Evolutionary conservation across 129 eudicot genomes (phyloP).

Genomic region (Calendula officinalis): DNA sequence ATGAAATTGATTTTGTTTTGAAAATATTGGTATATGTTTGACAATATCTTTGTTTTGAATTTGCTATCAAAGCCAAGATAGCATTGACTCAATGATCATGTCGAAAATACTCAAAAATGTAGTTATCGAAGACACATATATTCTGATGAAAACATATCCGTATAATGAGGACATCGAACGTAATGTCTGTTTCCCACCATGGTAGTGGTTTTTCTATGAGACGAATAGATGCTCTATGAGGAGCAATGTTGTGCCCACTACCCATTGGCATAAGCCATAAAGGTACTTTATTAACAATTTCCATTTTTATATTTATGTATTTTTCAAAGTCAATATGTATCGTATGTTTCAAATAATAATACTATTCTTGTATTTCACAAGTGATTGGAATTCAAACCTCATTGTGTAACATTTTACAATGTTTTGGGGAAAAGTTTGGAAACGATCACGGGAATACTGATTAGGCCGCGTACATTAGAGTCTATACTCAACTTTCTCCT

Average conservation of each 20-base stretch:
- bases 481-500: no score
- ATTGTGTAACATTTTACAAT: no score
- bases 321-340: slow-evolving; percentile 19
- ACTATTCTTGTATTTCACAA: not conserved
- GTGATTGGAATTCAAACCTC: no score
- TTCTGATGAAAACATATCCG: slow-evolving; percentile 9
- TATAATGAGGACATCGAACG: slow-evolving; percentile 1
- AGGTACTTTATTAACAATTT: slow-evolving; percentile 15
- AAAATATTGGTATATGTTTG: not conserved
- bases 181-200: slow-evolving; percentile 29
- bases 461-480: no score
- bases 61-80: not conserved
- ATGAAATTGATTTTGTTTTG: not conserved
- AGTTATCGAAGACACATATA: not conserved
- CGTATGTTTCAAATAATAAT: not conserved
- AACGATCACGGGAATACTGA: no score
- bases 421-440: no score
- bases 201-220: slow-evolving; percentile 19
- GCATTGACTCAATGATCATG: not conserved
- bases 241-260: slow-evolving; percentile 28
- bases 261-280: slow-evolving; percentile 10
- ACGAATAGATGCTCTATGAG: slow-evolving; percentile 26
- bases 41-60: not conserved
- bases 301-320: not conserved
- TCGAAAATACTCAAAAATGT: no score